phyloP scores from a whole-genome alignment of 495 filamentous ascomycete genomes.

The Amphirosellinia nigrospora region DNA sequence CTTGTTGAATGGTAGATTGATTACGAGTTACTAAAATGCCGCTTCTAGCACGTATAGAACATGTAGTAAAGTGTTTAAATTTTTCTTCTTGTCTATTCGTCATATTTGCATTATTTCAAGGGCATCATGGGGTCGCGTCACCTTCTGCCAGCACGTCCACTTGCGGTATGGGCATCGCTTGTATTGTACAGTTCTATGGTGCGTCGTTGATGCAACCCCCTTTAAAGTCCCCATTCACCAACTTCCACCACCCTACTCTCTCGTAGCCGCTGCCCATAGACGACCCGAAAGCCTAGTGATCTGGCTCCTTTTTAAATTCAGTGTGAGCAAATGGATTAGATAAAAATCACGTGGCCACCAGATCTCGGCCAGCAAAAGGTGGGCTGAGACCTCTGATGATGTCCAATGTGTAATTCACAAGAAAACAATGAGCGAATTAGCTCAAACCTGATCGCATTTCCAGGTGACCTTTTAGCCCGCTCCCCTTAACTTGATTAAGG shows the following conservation, averaged over 20 bases:
- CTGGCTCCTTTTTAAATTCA: conserved; percentile 25
- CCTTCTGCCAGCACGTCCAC: conserved; percentile 36
- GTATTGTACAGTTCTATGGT: conserved; percentile 41
- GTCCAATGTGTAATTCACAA: conserved; percentile 45
- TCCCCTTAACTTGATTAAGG: conserved; percentile 29
- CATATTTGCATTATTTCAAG: conserved; percentile 42
- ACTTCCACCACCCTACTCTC: conserved; percentile 29
- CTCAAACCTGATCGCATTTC: conserved; percentile 39
- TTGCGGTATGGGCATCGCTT: conserved; percentile 40
- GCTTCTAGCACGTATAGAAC: neutral
- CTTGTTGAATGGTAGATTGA: neutral
- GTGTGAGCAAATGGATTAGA: conserved; percentile 48
- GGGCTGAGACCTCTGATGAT: conserved; percentile 40
- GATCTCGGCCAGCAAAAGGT: conserved; percentile 50
- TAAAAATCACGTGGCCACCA: conserved; percentile 43
- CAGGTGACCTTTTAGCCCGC: conserved; percentile 32
- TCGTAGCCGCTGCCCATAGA: conserved; percentile 34
- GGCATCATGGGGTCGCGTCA: conserved; percentile 33
- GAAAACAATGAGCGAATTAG: conserved; percentile 34
- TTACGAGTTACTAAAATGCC: neutral
- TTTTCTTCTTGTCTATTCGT: conserved; percentile 45
- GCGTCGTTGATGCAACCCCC: conserved; percentile 32
- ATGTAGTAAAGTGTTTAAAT: neutral
- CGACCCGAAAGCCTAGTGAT: conserved; percentile 20
- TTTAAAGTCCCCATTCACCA: conserved; percentile 35